A percentile compares a stretch with the other conserved stretches of the same genome.
Conservation (phyloP, 2,329 filamentous ascomycete species). For the Colletotrichum simmondsii region DNA sequence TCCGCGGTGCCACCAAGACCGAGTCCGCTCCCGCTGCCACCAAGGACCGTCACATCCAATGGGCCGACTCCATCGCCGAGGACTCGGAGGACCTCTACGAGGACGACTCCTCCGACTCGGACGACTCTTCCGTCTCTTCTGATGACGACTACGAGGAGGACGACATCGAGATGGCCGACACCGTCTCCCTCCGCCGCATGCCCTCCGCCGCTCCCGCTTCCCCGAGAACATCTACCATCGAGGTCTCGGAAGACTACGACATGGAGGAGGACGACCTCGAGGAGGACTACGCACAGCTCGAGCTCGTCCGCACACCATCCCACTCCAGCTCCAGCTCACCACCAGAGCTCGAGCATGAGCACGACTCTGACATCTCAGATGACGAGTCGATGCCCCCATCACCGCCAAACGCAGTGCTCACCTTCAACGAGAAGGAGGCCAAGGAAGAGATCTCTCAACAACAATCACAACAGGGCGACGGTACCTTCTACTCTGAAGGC, state of each 20-base stretch:
- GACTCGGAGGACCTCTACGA: slow-evolving; percentile 76
- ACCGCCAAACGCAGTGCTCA: slow-evolving; percentile 67
- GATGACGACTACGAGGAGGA: slow-evolving; percentile 66
- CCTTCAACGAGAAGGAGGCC: slow-evolving; percentile 69
- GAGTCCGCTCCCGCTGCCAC: slow-evolving; percentile 80
- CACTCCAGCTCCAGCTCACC: slow-evolving; percentile 66
- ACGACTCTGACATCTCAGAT: slow-evolving; percentile 75
- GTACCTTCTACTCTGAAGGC: slow-evolving; percentile 60
- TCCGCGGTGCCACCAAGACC: slow-evolving; percentile 74
- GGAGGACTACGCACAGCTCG: slow-evolving; percentile 73
- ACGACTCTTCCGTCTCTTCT: slow-evolving; percentile 42
- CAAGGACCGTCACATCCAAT: slow-evolving; percentile 81
- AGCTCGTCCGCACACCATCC: slow-evolving; percentile 75
- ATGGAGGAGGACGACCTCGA: slow-evolving; percentile 66
- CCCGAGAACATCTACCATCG: slow-evolving; percentile 43
- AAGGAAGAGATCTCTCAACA: slow-evolving; percentile 51
- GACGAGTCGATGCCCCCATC: slow-evolving; percentile 81
- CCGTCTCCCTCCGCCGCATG: slow-evolving; percentile 58
- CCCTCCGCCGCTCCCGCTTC: slow-evolving; percentile 43
- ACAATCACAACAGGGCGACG: slow-evolving; percentile 49
- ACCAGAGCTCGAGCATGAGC: slow-evolving; percentile 77
- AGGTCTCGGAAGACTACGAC: slow-evolving; percentile 53
- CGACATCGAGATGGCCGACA: slow-evolving; percentile 66
- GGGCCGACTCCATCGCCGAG: slow-evolving; percentile 83
- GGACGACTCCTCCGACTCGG: slow-evolving; percentile 70